Evolutionary conservation across 345 rosid species (phyloP).

Genomic region (Rhizophora apiculata): DNA sequence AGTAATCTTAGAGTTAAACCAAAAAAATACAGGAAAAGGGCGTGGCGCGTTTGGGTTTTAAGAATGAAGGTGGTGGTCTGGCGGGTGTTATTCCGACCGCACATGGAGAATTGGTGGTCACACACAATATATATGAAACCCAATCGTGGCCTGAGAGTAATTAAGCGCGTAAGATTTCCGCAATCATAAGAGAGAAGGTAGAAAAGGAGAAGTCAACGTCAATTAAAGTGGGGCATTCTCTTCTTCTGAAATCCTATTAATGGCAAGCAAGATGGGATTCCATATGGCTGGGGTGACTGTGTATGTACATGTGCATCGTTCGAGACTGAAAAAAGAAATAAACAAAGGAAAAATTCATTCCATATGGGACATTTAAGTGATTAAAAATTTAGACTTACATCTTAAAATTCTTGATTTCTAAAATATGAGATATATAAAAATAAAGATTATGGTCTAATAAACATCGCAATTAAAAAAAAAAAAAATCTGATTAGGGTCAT

Average conservation of each 20-base stretch:
- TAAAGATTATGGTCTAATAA: too few species aligned
- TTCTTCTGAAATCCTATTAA: slow-evolving; percentile 3
- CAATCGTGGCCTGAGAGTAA: neutral
- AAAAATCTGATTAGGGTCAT: too few species aligned
- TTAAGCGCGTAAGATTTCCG: neutral
- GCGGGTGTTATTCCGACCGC: slow-evolving; percentile 13
- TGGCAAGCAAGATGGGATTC: slow-evolving; percentile 5
- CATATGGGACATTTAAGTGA: too few species aligned
- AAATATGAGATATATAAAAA: too few species aligned
- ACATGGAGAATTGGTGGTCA: neutral
- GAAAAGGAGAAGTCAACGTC: slow-evolving; percentile 7
- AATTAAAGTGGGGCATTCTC: neutral
- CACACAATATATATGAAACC: neutral
- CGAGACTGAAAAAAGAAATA: too few species aligned
- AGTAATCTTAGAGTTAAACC: too few species aligned
- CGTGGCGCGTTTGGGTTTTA: slow-evolving; percentile 3
- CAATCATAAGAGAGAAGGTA: neutral
- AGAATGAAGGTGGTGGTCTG: slow-evolving; percentile 11
- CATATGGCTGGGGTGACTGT: neutral
- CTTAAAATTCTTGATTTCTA: too few species aligned
- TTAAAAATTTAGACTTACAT: too few species aligned
- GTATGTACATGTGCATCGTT: too few species aligned
- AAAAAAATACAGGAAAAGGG: neutral
- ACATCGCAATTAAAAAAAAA: too few species aligned
- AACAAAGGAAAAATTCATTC: too few species aligned